Base-by-base conservation (phyloP, 2,329 filamentous ascomycete genomes). In the Hyphodiscus sp. region DNA sequence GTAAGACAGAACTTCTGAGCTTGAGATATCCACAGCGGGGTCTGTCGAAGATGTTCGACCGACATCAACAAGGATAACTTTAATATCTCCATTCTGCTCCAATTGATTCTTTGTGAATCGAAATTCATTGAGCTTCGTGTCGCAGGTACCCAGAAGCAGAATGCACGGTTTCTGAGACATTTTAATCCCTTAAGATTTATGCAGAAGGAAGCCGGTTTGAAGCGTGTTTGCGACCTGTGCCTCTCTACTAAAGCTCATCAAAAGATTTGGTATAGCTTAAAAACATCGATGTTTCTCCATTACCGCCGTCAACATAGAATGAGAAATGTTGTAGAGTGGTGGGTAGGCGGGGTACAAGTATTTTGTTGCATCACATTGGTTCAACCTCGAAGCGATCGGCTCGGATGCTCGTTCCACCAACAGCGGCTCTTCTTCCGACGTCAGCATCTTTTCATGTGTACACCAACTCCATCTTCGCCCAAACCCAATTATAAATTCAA, bases 61-160 rank as follows among this genome's bases (percentile, higher is more conserved):
- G 2, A 81, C 77, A 58, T 84, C 81, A 53, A 83, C 72, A 23
- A 83, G 61, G 4, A 74, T 72, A 9, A 80, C 73, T 16, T 65
- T 60, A 18, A 66, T 64, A 10, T 53, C 58, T 47, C 33, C 29
- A 20, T 45, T 49, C 6, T 18, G 11, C 47, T 71, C 52, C 55
- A 81, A 73, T 57, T 73, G 69, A 23, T 71, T 62, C 54, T 74
- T 73, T 2, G 83, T 68, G 63, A 76, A 82, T 3, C 81, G 69
- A 2, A 82, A 71, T 63, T 85, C 82, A 13, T 73, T 65, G 13
- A 81, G 72, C 61, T 86, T 86, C n/a, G 81, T 83, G 64, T 86
- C 82, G 59, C 79, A 78, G 15, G 82, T 86, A 45, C 82, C 82
- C 20, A 86, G 64, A 15, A 85, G 68, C 49, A 78, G 70, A 50